phyloP scores from a whole-genome alignment of 345 rosid genomes.

The Carallia brachiata region DNA sequence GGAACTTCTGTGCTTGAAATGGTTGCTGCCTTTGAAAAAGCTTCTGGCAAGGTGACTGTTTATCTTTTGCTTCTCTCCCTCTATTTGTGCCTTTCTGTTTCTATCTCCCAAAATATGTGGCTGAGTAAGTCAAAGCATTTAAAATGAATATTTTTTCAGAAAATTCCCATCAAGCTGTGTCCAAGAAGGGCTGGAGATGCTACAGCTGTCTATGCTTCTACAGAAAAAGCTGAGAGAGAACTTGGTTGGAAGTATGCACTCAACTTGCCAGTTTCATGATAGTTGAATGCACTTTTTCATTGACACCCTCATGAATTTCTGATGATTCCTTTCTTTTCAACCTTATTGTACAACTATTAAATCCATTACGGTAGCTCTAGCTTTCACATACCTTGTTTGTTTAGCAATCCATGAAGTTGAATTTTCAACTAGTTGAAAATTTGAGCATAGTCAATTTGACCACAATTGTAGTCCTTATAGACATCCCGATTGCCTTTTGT shows the following conservation, averaged over 20 bases:
- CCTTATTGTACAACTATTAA: too few species aligned
- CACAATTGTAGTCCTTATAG: background rate
- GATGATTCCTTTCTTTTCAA: too few species aligned
- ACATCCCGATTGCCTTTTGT: conserved; percentile 9
- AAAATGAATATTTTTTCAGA: conserved; percentile 40
- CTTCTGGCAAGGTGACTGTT: conserved; percentile 71
- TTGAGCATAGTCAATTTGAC: background rate
- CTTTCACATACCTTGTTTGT: too few species aligned
- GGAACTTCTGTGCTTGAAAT: conserved; percentile 93
- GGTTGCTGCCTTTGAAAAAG: conserved; percentile 93
- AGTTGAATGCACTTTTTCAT: background rate
- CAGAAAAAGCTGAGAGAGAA: conserved; percentile 70
- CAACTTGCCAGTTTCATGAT: conserved; percentile 2
- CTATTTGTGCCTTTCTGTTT: too few species aligned
- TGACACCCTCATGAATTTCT: background rate
- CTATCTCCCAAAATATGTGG: background rate
- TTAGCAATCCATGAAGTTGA: too few species aligned
- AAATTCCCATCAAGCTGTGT: conserved; percentile 74
- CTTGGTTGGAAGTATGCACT: conserved; percentile 87
- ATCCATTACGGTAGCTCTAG: too few species aligned
- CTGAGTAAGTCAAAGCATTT: background rate
- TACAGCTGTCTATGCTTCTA: conserved; percentile 79
- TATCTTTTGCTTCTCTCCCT: background rate
- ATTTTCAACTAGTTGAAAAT: too few species aligned
- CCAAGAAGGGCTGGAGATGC: conserved; percentile 94